phyloP scores from a whole-genome alignment of 1,284 basidiomycete genomes.

The Baeospora myosura region DNA sequence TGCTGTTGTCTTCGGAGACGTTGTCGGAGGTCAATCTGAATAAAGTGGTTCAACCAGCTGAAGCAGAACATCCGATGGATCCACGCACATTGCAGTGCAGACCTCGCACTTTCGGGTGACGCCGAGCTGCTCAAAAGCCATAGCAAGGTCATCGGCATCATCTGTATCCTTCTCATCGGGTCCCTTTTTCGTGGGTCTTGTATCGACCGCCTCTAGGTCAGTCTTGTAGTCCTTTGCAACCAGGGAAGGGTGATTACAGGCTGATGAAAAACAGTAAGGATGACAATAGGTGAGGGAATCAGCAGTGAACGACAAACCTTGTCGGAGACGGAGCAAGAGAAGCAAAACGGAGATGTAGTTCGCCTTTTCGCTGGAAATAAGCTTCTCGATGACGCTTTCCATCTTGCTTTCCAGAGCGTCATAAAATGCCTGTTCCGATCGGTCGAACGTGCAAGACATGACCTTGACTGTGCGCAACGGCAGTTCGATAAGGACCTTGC shows the following conservation, averaged over 20 bases:
- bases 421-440: constrained; percentile 81
- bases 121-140: constrained; percentile 66
- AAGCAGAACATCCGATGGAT: too few relatives aligned
- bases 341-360: constrained; percentile 81
- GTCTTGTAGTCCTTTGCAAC: constrained; percentile 68
- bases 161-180: constrained; percentile 45
- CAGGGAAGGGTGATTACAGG: constrained; percentile 83
- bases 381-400: constrained; percentile 62
- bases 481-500: constrained; percentile 80
- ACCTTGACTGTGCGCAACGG: constrained; percentile 72
- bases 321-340: constrained; percentile 78
- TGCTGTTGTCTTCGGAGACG: constrained; percentile 7
- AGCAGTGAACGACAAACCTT: constrained; percentile 51
- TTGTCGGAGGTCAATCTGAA: constrained; percentile 6
- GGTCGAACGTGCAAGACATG: constrained; percentile 66
- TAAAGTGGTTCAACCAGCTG: neutral
- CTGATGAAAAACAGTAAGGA: constrained; percentile 30
- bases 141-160: constrained; percentile 75
- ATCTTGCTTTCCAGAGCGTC: constrained; percentile 71
- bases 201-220: constrained; percentile 70
- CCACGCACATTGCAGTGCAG: constrained; percentile 64
- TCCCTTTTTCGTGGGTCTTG: constrained; percentile 45
- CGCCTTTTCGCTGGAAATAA: constrained; percentile 43
- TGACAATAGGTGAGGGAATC: neutral
- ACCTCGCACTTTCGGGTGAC: constrained; percentile 68